Conservation (phyloP, 116 monocot genomes). For the Iris pallida region DNA sequence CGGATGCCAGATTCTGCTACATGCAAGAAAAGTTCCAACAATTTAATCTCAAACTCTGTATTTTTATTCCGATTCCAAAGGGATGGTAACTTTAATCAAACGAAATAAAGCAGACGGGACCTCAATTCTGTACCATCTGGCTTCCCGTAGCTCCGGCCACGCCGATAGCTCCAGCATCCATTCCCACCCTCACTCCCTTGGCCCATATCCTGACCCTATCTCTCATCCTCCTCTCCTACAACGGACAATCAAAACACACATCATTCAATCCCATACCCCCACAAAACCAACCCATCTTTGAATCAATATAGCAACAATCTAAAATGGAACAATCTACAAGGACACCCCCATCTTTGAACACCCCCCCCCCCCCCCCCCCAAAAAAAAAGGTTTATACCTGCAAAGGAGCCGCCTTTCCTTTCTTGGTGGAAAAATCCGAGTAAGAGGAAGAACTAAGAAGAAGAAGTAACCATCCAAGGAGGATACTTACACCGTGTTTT, state of each 20-base stretch:
- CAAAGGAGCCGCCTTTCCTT: slow-evolving; percentile 68
- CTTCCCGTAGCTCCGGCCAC: slow-evolving; percentile 50
- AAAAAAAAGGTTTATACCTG: slow-evolving; percentile 36
- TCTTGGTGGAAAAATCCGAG: slow-evolving; percentile 33
- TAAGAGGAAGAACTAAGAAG: background rate
- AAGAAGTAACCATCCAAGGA: too few species aligned
- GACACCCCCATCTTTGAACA: background rate
- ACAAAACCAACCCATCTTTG: background rate
- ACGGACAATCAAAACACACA: background rate
- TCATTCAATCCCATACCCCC: background rate
- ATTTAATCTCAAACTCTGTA: too few species aligned
- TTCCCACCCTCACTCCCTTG: slow-evolving; percentile 80
- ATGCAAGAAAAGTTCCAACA: too few species aligned
- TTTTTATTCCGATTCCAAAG: too few species aligned
- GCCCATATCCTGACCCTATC: slow-evolving; percentile 71
- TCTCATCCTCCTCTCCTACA: slow-evolving; percentile 74
- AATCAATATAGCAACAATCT: background rate
- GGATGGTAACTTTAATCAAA: too few species aligned
- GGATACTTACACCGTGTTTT: too few species aligned
- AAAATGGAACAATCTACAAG: background rate
- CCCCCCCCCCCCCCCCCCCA: background rate
- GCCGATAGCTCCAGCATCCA: slow-evolving; percentile 62
- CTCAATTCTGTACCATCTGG: slow-evolving; percentile 47
- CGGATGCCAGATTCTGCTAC: too few species aligned
- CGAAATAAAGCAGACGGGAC: too few species aligned